phyloP scores from a whole-genome alignment of 225 moss, liverwort and hornwort species.

The Physcomitrium patens region DNA sequence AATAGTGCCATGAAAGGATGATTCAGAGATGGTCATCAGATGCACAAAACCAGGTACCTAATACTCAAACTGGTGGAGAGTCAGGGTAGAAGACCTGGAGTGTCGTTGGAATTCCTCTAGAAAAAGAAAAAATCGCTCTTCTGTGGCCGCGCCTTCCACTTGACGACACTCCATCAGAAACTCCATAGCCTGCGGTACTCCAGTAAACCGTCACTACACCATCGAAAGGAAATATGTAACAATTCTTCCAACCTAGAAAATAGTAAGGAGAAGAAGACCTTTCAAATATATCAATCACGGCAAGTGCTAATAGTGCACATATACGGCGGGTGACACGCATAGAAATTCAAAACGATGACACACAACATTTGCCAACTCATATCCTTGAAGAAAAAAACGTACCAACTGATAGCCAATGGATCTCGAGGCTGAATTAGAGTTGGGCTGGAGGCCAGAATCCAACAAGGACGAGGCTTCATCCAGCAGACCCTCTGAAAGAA shows the following conservation, averaged over 20 bases:
- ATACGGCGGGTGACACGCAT: too few species aligned
- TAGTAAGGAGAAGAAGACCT: not conserved
- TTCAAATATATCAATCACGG: not conserved
- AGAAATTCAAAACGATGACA: not conserved
- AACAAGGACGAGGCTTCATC: conserved; percentile 87
- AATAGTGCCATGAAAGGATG: conserved; percentile 5
- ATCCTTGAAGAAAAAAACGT: conserved; percentile 32
- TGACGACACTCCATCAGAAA: conserved; percentile 70
- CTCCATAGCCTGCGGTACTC: conserved; percentile 70
- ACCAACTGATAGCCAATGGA: conserved; percentile 95
- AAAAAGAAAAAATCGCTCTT: conserved; percentile 59
- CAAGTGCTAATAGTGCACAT: conserved; percentile 18
- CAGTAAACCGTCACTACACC: conserved; percentile 18
- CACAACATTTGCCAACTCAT: not conserved
- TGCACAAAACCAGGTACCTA: not conserved
- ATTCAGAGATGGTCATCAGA: conserved; percentile 20
- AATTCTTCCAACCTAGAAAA: conserved; percentile 1
- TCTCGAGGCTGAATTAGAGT: conserved; percentile 77
- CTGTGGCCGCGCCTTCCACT: conserved; percentile 57
- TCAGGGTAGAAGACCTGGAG: conserved; percentile 62
- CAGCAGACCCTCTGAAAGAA: conserved; percentile 68
- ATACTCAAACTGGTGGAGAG: conserved; percentile 14
- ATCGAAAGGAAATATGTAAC: not conserved
- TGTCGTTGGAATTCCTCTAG: conserved; percentile 79
- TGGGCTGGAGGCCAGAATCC: conserved; percentile 69